Evolutionary conservation across 106 monocot species (phyloP), one percentile per base, ranked within the genome.

Genomic region (Platanthera guangdongensis): DNA sequence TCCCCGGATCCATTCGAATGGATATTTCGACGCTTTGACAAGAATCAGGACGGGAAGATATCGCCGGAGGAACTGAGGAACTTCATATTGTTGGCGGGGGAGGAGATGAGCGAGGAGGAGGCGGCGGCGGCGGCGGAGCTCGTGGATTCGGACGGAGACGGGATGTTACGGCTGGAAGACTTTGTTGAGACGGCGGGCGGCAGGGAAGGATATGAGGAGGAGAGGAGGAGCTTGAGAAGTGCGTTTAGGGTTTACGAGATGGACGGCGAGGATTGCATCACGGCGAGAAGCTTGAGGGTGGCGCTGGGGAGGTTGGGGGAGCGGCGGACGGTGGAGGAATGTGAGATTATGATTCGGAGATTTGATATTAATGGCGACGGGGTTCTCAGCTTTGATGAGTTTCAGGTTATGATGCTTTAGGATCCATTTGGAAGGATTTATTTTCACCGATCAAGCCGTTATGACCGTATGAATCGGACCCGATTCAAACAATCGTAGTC

Each of bases 351-450:
- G 90, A 87, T 90, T 53, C 12, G 65, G 11, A 57, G 74, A 19
- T 90, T 81, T 80, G 87, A 90, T 78, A 69, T 82, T 7, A 76
- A 90, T 49, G 83, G 87, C 5, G 90, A 90, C 50, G 68, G 68
- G 1, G 68, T 68, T 8, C 32, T 68, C 5, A 68, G 68, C 68
- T 68, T 68, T 30, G 45, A 68, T 9, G 68, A 68, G 68, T 68
- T 68, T 30, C 28, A 7, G 30, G 5, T 25, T 8, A 68, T 68
- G 68, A 68, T 68, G 68, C 7, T 68, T 39, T 39, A 39, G 39
- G 25, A 0, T 25, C 25, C 25, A 0, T 25, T 25, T n/a, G n/a
- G n/a, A n/a, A n/a, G n/a, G n/a, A n/a, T n/a, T n/a, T n/a, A n/a
- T n/a, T n/a, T n/a, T n/a, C n/a, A n/a, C n/a, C n/a, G n/a, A n/a